These are phyloP conservation scores for Handroanthus guayacan DNA, from an alignment of 257 asterid genomes.

Conservation along the genomic window DNA sequence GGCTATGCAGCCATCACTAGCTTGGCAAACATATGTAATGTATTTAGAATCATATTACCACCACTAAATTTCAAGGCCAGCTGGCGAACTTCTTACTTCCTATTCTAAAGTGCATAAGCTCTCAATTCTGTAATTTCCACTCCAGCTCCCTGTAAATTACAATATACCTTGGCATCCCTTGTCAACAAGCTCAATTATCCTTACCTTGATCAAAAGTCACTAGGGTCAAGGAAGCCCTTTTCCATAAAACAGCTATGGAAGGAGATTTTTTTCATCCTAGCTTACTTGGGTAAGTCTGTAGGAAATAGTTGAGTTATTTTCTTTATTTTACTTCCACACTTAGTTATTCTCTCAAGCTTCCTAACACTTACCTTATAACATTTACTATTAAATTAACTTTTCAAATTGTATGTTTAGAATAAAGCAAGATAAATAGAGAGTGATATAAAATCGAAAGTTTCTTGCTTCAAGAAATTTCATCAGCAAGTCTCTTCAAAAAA, in stretches of 20 bases:
- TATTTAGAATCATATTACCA: neutral
- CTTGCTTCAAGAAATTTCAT: constrained; percentile 18
- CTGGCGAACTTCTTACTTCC: neutral
- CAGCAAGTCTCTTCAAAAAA: neutral
- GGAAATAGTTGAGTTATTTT: too few relatives aligned
- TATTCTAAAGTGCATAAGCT: neutral
- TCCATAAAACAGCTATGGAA: too few relatives aligned
- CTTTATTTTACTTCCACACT: too few relatives aligned
- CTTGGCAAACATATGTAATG: neutral
- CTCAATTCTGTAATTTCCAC: neutral
- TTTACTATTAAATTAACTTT: constrained; percentile 10
- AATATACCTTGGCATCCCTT: neutral
- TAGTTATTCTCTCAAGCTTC: neutral
- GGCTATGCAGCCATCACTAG: neutral
- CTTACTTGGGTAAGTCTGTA: neutral
- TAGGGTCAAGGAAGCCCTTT: too few relatives aligned
- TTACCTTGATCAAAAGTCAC: too few relatives aligned
- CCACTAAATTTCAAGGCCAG: constrained; percentile 1
- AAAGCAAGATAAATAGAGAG: neutral
- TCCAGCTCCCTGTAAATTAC: constrained; percentile 7
- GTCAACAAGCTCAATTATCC: neutral
- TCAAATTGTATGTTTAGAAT: constrained; percentile 6
- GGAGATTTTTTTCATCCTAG: neutral
- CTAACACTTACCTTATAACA: neutral
- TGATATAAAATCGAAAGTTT: neutral